A percentile compares a stretch with the other conserved stretches of the same genome.
These are phyloP conservation scores for Groenewaldozyma sp. DNA, from an alignment of 1,139 yeast species.

Conservation along the genomic window DNA sequence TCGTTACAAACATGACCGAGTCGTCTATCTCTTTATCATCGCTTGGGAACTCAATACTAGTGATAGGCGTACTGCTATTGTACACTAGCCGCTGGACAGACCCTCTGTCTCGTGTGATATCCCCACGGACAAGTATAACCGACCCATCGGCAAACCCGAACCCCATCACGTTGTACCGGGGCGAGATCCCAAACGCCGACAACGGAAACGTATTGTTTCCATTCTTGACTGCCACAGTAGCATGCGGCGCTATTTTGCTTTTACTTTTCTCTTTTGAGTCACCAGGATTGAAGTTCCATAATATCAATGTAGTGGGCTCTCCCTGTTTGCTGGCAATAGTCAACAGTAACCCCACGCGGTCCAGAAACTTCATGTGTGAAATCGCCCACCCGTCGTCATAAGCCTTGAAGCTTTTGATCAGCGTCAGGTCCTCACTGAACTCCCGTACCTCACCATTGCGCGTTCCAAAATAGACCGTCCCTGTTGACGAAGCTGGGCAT, in stretches of 20 bases:
- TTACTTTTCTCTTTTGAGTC: too few relatives aligned
- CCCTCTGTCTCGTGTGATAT: constrained; percentile 79
- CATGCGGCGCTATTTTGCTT: constrained; percentile 22
- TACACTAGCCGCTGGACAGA: constrained; percentile 75
- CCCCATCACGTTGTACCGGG: constrained; percentile 57
- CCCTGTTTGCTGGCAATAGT: constrained; percentile 69
- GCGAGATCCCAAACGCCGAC: constrained; percentile 51
- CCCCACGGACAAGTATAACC: constrained; percentile 78
- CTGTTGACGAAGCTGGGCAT: constrained; percentile 41
- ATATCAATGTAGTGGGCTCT: constrained; percentile 51
- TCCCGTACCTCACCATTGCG: constrained; percentile 48
- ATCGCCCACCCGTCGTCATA: constrained; percentile 53
- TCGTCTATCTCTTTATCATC: constrained; percentile 29
- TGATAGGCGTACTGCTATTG: constrained; percentile 56
- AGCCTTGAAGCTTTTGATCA: constrained; percentile 46
- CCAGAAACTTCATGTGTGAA: constrained; percentile 43
- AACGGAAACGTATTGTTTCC: constrained; percentile 59
- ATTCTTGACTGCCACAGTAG: constrained; percentile 37
- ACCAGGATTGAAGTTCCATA: constrained; percentile 60
- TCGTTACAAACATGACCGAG: constrained; percentile 45
- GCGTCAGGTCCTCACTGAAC: constrained; percentile 42
- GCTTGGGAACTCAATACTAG: constrained; percentile 63
- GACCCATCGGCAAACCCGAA: constrained; percentile 86
- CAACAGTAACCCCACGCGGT: constrained; percentile 43
- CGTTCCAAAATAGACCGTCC: constrained; percentile 50